phyloP scores from a whole-genome alignment of 768 basidiomycete genomes.

The Crucibulum laeve region DNA sequence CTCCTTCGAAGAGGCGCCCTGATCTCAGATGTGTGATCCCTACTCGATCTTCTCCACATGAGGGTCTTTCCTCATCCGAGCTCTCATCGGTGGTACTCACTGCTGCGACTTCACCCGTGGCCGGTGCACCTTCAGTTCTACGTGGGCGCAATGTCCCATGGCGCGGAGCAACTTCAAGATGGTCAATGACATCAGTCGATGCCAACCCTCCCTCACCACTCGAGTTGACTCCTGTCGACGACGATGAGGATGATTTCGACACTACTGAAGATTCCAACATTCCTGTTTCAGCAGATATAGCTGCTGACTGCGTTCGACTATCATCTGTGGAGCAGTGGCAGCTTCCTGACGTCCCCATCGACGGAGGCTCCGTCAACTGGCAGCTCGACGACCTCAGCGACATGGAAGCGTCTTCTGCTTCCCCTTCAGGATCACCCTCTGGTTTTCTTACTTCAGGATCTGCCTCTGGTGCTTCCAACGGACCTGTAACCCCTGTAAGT shows the following conservation, averaged over 20 bases:
- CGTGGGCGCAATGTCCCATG: constrained; percentile 15
- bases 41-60: too few relatives aligned
- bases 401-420: background rate
- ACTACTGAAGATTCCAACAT: too few relatives aligned
- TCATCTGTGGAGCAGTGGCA: too few relatives aligned
- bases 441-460: constrained; percentile 11
- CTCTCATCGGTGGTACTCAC: too few relatives aligned
- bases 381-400: constrained; percentile 11
- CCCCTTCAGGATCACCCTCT: too few relatives aligned
- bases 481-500: constrained; percentile 26
- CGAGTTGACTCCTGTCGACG: background rate
- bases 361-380: constrained; percentile 18
- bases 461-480: constrained; percentile 14
- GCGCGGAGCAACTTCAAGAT: constrained; percentile 8
- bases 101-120: background rate
- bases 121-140: constrained; percentile 4
- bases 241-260: background rate
- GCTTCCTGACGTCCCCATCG: constrained; percentile 21
- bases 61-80: too few relatives aligned
- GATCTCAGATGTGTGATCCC: constrained; percentile 22
- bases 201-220: constrained; percentile 7
- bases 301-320: too few relatives aligned
- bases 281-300: background rate
- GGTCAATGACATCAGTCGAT: background rate
- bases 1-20: constrained; percentile 11